Conservation (phyloP, 2,329 filamentous ascomycete species). For the Botryosphaeria dothidea region DNA sequence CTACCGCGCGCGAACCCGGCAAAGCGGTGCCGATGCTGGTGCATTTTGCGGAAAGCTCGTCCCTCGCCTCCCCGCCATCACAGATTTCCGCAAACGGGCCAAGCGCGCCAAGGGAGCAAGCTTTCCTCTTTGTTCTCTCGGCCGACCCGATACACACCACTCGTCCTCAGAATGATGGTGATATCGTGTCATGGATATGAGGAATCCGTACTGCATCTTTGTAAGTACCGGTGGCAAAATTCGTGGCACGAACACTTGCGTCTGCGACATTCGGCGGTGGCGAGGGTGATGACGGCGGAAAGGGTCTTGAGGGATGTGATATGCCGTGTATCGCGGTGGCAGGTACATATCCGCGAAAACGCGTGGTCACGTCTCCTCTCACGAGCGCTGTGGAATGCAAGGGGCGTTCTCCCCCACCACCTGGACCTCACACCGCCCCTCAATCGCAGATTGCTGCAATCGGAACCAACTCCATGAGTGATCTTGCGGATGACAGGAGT, state of each 20-base stretch:
- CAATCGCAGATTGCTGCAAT: neutral
- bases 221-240: neutral
- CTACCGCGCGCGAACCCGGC: neutral
- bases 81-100: neutral
- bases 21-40: neutral
- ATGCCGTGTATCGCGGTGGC: neutral
- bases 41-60: neutral
- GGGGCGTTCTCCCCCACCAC: neutral
- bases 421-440: neutral
- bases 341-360: neutral
- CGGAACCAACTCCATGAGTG: neutral
- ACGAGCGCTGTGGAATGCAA: neutral
- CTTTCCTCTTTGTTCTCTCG: neutral
- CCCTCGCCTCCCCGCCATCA: slow-evolving; percentile 16
- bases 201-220: neutral
- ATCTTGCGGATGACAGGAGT: neutral
- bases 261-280: neutral
- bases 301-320: neutral
- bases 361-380: neutral
- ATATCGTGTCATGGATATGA: neutral
- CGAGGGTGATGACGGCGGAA: neutral
- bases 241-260: neutral
- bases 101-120: neutral
- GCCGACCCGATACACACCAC: too few species aligned
- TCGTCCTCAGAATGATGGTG: neutral